Evolutionary conservation across 768 basidiomycete genomes (phyloP).

Genomic region (Ephemerocybe angulata): DNA sequence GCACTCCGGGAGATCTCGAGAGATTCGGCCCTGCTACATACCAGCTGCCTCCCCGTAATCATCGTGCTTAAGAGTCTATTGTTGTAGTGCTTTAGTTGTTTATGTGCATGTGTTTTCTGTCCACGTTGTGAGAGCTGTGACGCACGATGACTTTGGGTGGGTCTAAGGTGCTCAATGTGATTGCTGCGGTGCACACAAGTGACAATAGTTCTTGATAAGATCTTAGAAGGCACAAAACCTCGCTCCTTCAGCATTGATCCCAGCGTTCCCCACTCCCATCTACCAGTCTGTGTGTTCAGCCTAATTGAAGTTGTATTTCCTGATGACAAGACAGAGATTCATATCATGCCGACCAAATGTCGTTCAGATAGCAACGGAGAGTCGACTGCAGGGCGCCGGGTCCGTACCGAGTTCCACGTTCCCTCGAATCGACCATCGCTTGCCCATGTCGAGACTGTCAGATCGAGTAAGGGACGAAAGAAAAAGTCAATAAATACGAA

Average conservation of each 20-base stretch:
- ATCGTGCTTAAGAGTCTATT: neutral
- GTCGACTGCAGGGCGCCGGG: neutral
- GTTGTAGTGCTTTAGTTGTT: neutral
- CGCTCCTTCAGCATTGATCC: too few species aligned
- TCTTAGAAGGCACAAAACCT: too few species aligned
- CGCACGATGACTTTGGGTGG: too few species aligned
- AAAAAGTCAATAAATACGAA: too few species aligned
- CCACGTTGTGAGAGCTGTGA: too few species aligned
- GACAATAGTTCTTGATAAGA: too few species aligned
- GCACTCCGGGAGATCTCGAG: neutral
- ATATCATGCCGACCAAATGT: neutral
- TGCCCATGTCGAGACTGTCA: neutral
- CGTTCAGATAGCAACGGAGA: neutral
- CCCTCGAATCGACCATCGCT: too few species aligned
- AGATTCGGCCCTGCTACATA: neutral
- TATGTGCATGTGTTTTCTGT: neutral
- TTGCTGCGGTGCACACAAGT: too few species aligned
- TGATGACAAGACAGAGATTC: neutral
- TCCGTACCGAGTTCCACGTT: neutral
- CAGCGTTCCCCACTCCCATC: too few species aligned
- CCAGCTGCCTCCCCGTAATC: neutral
- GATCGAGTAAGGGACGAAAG: neutral
- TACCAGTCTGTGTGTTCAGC: neutral
- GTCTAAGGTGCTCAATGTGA: too few species aligned
- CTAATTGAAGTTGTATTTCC: neutral